A percentile compares a stretch with the other conserved stretches of the same genome.
These are phyloP conservation scores for Physcomitrellopsis africana DNA, from an alignment of 225 moss, liverwort and hornwort genomes.

Conservation along the genomic window DNA sequence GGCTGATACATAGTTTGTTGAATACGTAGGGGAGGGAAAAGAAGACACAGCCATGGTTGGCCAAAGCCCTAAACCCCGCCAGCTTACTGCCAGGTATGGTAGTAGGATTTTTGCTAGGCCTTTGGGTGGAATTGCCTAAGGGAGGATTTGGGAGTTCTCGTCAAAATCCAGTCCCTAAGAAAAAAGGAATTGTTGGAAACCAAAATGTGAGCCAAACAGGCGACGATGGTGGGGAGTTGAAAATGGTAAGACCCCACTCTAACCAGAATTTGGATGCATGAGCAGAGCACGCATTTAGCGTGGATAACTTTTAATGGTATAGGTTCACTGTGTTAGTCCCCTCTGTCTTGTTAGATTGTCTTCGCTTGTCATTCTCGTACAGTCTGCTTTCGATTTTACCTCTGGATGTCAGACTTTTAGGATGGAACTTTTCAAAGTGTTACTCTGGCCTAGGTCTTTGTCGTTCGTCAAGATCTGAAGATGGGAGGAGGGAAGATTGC, in stretches of 20 bases:
- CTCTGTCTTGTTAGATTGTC: conserved; percentile 1
- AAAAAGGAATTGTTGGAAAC: conserved; percentile 44
- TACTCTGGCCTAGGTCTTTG: conserved; percentile 68
- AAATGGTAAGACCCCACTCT: conserved; percentile 63
- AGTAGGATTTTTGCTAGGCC: conserved; percentile 79
- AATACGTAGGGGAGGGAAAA: conserved; percentile 44
- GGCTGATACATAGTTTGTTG: conserved; percentile 10
- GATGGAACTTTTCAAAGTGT: conserved; percentile 27
- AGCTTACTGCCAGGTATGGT: conserved; percentile 83
- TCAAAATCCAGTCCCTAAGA: conserved; percentile 34
- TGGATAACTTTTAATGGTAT: not conserved
- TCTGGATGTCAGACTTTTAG: not conserved
- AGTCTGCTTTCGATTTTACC: conserved; percentile 5
- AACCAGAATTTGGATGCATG: not conserved
- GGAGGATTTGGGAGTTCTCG: conserved; percentile 47
- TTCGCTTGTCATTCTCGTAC: conserved; percentile 7
- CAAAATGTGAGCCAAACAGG: conserved; percentile 38
- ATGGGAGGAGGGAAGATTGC: conserved; percentile 99
- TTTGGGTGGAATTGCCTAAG: conserved; percentile 75
- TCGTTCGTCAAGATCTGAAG: conserved; percentile 89
- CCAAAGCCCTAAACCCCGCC: conserved; percentile 74
- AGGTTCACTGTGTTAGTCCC: conserved; percentile 3
- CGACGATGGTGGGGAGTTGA: conserved; percentile 72
- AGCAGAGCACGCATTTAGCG: not conserved
- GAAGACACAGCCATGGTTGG: conserved; percentile 73